Evolutionary conservation across 2,329 filamentous ascomycete genomes (phyloP).

Genomic region (Drechslera avenae): DNA sequence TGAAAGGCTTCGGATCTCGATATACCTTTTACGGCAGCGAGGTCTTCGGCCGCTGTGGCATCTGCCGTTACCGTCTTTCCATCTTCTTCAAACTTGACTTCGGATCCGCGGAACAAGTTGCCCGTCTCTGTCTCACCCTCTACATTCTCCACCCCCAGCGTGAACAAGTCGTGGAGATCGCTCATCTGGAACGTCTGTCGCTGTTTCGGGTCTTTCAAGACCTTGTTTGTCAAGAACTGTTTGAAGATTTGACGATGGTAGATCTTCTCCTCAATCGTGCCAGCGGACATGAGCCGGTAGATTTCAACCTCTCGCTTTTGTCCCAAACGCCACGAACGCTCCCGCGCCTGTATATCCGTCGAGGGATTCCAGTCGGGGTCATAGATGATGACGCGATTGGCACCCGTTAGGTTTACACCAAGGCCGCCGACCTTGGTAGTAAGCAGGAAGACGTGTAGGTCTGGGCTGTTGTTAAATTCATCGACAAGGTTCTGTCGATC

Average conservation of each 20-base stretch:
- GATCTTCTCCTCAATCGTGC: slow-evolving; percentile 98
- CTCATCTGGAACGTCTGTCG: slow-evolving; percentile 87
- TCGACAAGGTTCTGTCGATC: slow-evolving; percentile 89
- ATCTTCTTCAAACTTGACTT: slow-evolving; percentile 65
- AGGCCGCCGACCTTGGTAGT: slow-evolving; percentile 95
- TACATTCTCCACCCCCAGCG: slow-evolving; percentile 66
- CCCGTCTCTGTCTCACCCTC: slow-evolving; percentile 81
- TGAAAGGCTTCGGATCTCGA: slow-evolving; percentile 53
- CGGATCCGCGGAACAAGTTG: slow-evolving; percentile 83
- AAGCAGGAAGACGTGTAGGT: slow-evolving; percentile 85
- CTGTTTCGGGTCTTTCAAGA: slow-evolving; percentile 91
- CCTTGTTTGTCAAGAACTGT: slow-evolving; percentile 95
- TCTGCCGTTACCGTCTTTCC: slow-evolving; percentile 27
- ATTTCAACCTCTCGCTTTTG: slow-evolving; percentile 96
- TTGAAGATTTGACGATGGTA: slow-evolving; percentile 99
- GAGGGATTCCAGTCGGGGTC: slow-evolving; percentile 99
- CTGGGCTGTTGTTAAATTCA: slow-evolving; percentile 81
- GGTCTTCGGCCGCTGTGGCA: slow-evolving; percentile 33
- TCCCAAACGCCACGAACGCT: slow-evolving; percentile 92
- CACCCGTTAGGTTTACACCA: slow-evolving; percentile 92
- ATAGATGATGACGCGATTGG: slow-evolving; percentile 95
- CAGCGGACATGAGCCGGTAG: slow-evolving; percentile 96
- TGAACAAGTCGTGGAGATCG: slow-evolving; percentile 92
- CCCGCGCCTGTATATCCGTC: slow-evolving; percentile 91
- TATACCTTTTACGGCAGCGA: slow-evolving; percentile 50